Evolutionary conservation across 2,329 filamentous ascomycete genomes (phyloP), one percentile per base, ranked within the genome.

Genomic region (Botrytis deweyae): DNA sequence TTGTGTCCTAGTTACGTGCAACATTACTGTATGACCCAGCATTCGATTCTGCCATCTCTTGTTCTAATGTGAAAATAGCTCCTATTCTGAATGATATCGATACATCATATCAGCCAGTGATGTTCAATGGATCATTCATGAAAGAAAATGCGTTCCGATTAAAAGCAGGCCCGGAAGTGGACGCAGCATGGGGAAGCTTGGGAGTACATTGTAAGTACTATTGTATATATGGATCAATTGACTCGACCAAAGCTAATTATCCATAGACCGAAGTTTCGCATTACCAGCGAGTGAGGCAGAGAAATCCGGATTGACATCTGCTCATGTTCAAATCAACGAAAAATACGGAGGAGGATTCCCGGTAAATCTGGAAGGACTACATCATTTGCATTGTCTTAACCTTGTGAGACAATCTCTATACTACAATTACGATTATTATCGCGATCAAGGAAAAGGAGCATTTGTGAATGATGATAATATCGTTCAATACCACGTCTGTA

Each of bases 401-500:
- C 83, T 89, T 16, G 79, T 89, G 3, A 85, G 87, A 0, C 84
- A 88, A 79, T 80, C 83, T 0, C 80, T 88, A 14, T 84, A 85
- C 77, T 88, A 85, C 80, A 88, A 88, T 76, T 86, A 85, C 73
- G 83, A 86, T 65, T 86, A 88, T 78, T 88, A 89, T 76, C 82
- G 82, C 46, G 77, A 79, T 0, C 78, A 81, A 63, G 83, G 84
- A 10, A 73, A 85, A 73, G 85, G 85, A 0, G 83, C 85, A 2
- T 89, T 88, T 77, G 78, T 77, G 36, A 88, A 88, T 77, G 81
- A 83, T 4, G 85, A 87, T 62, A 82, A 82, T 55, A 84, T 87
- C 38, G 79, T 88, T 40, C 82, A 82, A 29, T 82, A 83, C 33
- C 87, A 89, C 76, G 83, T 87, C 73, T 85, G 86, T 87, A 80